phyloP scores from a whole-genome alignment of 148 eudicot genomes.

The Bassia scoparia region DNA sequence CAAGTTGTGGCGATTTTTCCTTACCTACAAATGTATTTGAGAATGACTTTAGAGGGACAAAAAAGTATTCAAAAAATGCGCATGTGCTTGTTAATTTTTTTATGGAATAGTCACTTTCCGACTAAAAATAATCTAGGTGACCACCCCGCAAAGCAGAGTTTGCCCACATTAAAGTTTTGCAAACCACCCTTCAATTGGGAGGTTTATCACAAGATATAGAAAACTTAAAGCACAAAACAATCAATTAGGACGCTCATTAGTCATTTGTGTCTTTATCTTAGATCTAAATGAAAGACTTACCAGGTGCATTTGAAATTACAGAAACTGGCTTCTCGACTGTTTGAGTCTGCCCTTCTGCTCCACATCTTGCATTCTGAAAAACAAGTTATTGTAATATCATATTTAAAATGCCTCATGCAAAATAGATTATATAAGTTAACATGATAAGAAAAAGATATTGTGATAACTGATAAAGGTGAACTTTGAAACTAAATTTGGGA shows the following conservation, averaged over 20 bases:
- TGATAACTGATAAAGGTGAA: no score
- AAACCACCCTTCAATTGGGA: no score
- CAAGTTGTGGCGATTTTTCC: conserved; percentile 36
- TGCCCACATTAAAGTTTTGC: not conserved
- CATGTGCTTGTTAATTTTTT: no score
- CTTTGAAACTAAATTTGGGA: not conserved
- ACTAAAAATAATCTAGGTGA: not conserved
- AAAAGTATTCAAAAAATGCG: not conserved
- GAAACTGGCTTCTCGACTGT: conserved; percentile 25
- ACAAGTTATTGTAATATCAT: not conserved
- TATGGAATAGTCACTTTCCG: not conserved
- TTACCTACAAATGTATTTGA: conserved; percentile 17
- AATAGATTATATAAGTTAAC: not conserved
- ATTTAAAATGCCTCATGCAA: not conserved
- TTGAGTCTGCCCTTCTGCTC: conserved; percentile 37
- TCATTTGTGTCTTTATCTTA: not conserved
- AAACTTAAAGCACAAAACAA: no score
- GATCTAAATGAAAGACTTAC: conserved; percentile 16
- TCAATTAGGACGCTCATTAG: not conserved
- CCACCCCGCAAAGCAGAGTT: not conserved
- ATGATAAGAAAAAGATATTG: not conserved
- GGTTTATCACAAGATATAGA: no score
- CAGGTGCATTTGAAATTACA: conserved; percentile 25
- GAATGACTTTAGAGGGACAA: not conserved
- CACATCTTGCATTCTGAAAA: conserved; percentile 33